Evolutionary conservation across 2,329 filamentous ascomycete species (phyloP).

Genomic region (Ambrosiella beaveri): DNA sequence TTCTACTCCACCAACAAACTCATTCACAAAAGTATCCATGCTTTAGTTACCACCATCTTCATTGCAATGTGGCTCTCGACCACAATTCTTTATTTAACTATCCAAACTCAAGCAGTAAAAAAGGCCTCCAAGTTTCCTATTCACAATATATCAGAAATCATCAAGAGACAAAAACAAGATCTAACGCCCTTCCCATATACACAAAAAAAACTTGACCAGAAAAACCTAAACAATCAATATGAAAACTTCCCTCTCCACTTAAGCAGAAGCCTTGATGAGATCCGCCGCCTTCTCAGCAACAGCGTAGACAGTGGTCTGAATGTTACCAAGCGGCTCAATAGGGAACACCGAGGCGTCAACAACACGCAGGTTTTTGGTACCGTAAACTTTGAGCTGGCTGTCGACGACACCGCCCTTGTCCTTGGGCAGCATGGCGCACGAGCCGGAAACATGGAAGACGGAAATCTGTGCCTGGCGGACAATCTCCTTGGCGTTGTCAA

Average conservation of each 20-base stretch:
- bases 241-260: neutral
- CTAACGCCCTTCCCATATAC: neutral
- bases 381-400: slow-evolving; percentile 26
- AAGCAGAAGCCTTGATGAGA: slow-evolving; percentile 18
- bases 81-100: too few relatives aligned
- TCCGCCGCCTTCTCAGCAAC: slow-evolving; percentile 25
- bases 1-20: too few relatives aligned
- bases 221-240: neutral
- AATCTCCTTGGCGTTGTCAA: slow-evolving; percentile 22
- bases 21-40: too few relatives aligned
- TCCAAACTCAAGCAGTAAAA: too few relatives aligned
- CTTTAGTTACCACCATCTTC: too few relatives aligned
- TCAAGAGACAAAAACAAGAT: neutral
- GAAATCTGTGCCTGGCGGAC: slow-evolving; percentile 21
- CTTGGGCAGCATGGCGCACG: slow-evolving; percentile 31
- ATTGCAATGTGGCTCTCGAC: too few relatives aligned
- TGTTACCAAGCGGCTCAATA: slow-evolving; percentile 24
- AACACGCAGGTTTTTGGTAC: slow-evolving; percentile 26
- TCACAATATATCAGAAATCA: neutral
- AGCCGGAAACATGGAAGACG: slow-evolving; percentile 32
- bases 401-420: slow-evolving; percentile 30
- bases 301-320: slow-evolving; percentile 18
- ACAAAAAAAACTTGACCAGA: neutral
- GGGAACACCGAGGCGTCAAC: slow-evolving; percentile 31
- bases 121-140: too few relatives aligned